Base-by-base conservation (phyloP, 2,329 filamentous ascomycete species). In the Lojkania enalia region DNA sequence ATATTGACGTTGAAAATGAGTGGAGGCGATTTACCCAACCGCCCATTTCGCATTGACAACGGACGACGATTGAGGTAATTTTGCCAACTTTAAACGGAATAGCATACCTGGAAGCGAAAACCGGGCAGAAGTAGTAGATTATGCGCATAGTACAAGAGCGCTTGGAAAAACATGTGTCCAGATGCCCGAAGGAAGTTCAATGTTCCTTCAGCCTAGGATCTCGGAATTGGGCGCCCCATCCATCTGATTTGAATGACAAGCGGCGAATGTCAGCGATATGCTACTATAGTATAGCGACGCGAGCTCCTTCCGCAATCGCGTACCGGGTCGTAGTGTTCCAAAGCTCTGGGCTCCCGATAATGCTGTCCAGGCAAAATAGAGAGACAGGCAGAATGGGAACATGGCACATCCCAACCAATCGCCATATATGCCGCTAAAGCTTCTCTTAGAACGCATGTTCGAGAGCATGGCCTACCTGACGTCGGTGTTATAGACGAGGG, bases 391-490 rank as follows among this genome's bases (percentile, higher is more conserved):
- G 47, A 63, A 59, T 55, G 44, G 38, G 43, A 20, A 42, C 52
- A 57, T 59, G 57, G 60, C 38, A 37, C 44, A 61, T 52, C 55
- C 48, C 39, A 33, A 55, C 46, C 41, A 29, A 44, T n/a, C 29
- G 32, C 37, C 37, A 54, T 53, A 61, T 58, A 59, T 31, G 46
- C 49, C 54, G 57, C 55, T 44, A 40, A 51, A 44, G 43, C 56
- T 33, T 46, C 42, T 32, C 54, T 51, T 63, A 61, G 61, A 66
- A 64, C 57, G 47, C 52, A 40, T 58, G 61, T 63, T 64, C 57
- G 46, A 43, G 36, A 42, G 32, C 21, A 42, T 33, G 23, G 48
- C 38, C 44, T 53, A 48, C 42, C 52, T 47, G 38, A 40, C 51
- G 37, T 15, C 46, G 52, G 35, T 30, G n/a, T 41, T 39, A 19